Evolutionary conservation across 495 filamentous ascomycete genomes (phyloP).

Genomic region (Tuber borchii): DNA sequence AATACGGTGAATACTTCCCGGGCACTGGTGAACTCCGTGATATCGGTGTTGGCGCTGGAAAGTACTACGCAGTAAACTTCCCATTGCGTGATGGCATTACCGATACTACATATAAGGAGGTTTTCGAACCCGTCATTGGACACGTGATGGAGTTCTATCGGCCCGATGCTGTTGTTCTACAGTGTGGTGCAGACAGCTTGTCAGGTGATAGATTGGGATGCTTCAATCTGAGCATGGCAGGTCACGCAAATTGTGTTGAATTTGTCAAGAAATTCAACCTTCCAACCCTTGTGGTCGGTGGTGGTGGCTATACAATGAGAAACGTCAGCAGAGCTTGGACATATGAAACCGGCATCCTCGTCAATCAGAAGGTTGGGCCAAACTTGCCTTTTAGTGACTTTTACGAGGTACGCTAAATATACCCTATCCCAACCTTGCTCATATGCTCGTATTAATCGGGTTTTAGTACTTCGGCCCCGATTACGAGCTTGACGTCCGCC

Average conservation of each 20-base stretch:
- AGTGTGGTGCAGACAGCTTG: conserved; percentile 92
- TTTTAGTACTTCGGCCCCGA: conserved; percentile 92
- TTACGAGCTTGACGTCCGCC: conserved; percentile 87
- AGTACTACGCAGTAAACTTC: conserved; percentile 96
- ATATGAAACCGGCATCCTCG: conserved; percentile 85
- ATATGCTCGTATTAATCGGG: conserved; percentile 39
- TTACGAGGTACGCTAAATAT: conserved; percentile 66
- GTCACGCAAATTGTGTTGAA: conserved; percentile 94
- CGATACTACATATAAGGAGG: conserved; percentile 81
- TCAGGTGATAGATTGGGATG: conserved; percentile 92
- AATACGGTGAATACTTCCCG: conserved; percentile 98
- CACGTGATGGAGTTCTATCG: conserved; percentile 94
- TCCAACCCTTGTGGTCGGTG: conserved; percentile 85
- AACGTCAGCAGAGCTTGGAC: conserved; percentile 98
- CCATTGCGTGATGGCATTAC: conserved; percentile 97
- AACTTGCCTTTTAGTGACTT: conserved; percentile 97
- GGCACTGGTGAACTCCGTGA: conserved; percentile 95
- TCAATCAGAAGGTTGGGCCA: conserved; percentile 68
- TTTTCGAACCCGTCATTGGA: conserved; percentile 91
- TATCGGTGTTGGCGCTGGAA: conserved; percentile 85
- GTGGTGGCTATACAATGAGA: conserved; percentile 97
- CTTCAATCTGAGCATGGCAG: conserved; percentile 96
- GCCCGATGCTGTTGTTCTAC: conserved; percentile 89
- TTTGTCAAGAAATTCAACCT: conserved; percentile 89
- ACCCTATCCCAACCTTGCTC: conserved; percentile 8